These are phyloP conservation scores for Plectosphaerella cucumerina DNA, from an alignment of 2,329 filamentous ascomycete genomes.

Conservation along the genomic window DNA sequence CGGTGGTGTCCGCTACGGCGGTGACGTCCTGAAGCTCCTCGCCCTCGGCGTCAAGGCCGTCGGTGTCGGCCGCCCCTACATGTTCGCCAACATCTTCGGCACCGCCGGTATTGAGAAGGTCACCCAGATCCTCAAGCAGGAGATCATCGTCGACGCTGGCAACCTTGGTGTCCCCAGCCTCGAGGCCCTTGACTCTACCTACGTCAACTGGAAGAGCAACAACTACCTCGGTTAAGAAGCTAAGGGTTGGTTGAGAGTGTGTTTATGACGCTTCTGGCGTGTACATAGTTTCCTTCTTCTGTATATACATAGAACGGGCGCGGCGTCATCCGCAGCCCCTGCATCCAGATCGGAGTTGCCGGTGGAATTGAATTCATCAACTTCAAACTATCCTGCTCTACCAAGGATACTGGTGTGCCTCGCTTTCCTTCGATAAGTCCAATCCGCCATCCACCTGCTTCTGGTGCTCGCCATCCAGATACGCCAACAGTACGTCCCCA, in stretches of 20 bases:
- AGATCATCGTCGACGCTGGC: conserved; percentile 39
- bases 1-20: conserved; percentile 38
- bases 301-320: not conserved
- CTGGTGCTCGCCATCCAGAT: conserved; percentile 68
- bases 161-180: conserved; percentile 37
- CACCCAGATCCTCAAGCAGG: conserved; percentile 41
- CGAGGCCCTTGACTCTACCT: conserved; percentile 23
- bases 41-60: conserved; percentile 38
- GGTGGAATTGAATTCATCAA: not conserved
- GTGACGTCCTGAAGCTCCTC: conserved; percentile 38
- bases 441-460: conserved; percentile 68
- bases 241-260: not conserved
- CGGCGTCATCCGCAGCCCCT: not conserved
- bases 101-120: conserved; percentile 41
- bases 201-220: conserved; percentile 24
- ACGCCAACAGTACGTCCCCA: conserved; percentile 68
- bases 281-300: not conserved
- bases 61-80: conserved; percentile 44
- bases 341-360: not conserved
- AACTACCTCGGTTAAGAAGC: conserved; percentile 11
- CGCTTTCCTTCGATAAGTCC: conserved; percentile 56
- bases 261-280: not conserved
- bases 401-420: conserved; percentile 59
- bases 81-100: conserved; percentile 50
- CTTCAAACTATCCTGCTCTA: conserved; percentile 10